A percentile compares a stretch with the other conserved stretches of the same genome.
Evolutionary conservation across 345 rosid genomes (phyloP).

Genomic region (Diplotaxis tenuifolia): DNA sequence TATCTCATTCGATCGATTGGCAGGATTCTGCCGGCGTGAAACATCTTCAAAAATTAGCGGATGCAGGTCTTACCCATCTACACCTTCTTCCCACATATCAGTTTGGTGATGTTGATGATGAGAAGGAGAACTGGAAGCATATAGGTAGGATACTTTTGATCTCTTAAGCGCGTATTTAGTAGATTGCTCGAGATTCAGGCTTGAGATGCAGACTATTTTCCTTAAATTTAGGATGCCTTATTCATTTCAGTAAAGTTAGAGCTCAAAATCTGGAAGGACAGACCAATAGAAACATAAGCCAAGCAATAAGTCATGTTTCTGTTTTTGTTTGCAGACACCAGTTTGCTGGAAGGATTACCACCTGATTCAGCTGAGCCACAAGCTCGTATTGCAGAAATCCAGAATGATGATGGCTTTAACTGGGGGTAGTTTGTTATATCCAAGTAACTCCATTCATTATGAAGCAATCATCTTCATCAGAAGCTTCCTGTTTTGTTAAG

Average conservation of each 20-base stretch:
- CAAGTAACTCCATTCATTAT: slow-evolving; percentile 23
- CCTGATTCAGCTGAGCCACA: slow-evolving; percentile 87
- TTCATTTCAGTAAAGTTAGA: slow-evolving; percentile 10
- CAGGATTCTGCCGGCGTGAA: slow-evolving; percentile 79
- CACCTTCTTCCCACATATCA: slow-evolving; percentile 90
- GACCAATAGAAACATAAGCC: slow-evolving; percentile 1
- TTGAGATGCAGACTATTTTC: background rate
- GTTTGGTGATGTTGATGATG: slow-evolving; percentile 81
- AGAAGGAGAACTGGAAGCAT: slow-evolving; percentile 78
- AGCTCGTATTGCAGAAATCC: slow-evolving; percentile 62
- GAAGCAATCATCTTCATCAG: slow-evolving; percentile 13
- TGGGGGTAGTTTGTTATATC: slow-evolving; percentile 73
- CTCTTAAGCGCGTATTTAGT: slow-evolving; percentile 12
- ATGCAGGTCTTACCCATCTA: slow-evolving; percentile 87
- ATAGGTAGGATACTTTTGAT: slow-evolving; percentile 52
- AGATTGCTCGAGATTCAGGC: background rate
- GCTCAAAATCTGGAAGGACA: background rate
- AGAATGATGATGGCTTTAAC: slow-evolving; percentile 81
- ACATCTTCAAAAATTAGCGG: slow-evolving; percentile 75
- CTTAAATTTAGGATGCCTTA: background rate
- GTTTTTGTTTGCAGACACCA: slow-evolving; percentile 53
- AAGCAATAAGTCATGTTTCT: background rate
- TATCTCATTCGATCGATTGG: slow-evolving; percentile 27
- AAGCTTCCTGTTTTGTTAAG: slow-evolving; percentile 45
- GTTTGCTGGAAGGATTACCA: slow-evolving; percentile 58